Base-by-base conservation (phyloP, 331 rosid species). In the Rosa hybrid region DNA sequence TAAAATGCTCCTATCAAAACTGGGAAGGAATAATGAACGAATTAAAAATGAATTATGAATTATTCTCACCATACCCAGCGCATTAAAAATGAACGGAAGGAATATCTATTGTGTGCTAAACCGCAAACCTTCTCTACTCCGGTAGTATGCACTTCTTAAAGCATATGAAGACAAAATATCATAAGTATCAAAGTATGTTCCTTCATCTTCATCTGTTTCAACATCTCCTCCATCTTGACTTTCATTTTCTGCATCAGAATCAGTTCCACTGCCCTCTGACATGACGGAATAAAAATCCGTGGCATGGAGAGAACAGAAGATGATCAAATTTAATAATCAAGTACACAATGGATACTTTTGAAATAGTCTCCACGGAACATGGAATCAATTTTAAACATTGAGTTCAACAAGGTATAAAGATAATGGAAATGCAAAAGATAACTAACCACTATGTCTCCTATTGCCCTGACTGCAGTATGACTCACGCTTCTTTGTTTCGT, bases 401-500 rank as follows among this genome's bases (percentile, higher is more conserved):
- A 48, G 73, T 54, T 74, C 38, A 59, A 57, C 68, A 82, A 60
- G 25, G 64, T 41, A 45, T 68, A 30, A 30, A 30, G 34, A 77
- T 46, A 8, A 76, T 34, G 77, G 79, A 84, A 72, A 46, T 46
- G 49, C 20, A 18, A 46, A 86, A 72, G 54, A 85, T 23, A 70
- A 87, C 97, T 85, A 81, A 96, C 99, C 99, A 71, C 98, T 96
- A 81, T 89, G 90, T 82, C 99, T 88, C 86, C 99, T 77, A 85
- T 93, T 85, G 78, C 93, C 98, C 86, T 92, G 97, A 83, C 90
- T 91, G 54, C 98, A 92, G 77, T 88, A 96, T 78, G 98, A 91
- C 76, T 96, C 98, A 2, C 98, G 98, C 77, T 93, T 98, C 90
- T 96, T 96, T 64, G 99, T 96, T 91, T 96, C 99, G 80, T 96